Evolutionary conservation across 192 early-diverging fungal genomes (phyloP), one percentile per base, ranked within the genome.

Genomic region (Spizellomyces punctatus): DNA sequence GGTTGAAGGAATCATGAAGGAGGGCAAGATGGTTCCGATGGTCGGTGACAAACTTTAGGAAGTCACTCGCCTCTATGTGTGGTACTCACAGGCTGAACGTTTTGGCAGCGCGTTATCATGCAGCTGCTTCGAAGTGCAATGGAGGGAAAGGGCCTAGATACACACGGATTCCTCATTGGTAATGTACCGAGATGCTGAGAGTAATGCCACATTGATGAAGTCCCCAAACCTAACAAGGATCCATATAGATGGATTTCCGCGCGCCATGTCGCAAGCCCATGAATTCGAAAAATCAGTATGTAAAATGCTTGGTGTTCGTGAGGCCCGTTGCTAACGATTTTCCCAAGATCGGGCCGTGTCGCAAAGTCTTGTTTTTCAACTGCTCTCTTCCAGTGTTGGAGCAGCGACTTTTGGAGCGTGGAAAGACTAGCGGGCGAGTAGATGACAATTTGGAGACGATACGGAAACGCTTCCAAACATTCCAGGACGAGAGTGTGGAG

Each of bases 21-120:
- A 96, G 69, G 96, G 96, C 45, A 77, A 92, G 66, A 98, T 98
- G 78, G 97, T 99, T 8, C 97, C 96, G 14, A 72, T 76, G 79
- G 75, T 72, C 21, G 46, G 62, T 64, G 9, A 45, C 44, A 67
- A 27, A 36, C 27, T 36, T 2, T 3, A 36, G 27, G 27, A 36
- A n/a, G 22, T 10, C 16, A 2, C 21, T 45, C 63, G 14, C 17
- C n/a, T 54, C 17, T n/a, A 54, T 54, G 1, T 12, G 17, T 54
- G 0, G 1, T 54, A 2, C 17, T 54, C 14, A 19, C 12, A 54
- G 50, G 50, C 50, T 54, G 50, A 4, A 54, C 50, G 12, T n/a
- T 54, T 54, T 12, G 41, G 9, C 64, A 80, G 66, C 46, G 55
- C 42, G 41, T 75, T 17, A 76, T 71, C 19, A 59, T 81, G 50